Evolutionary conservation across 257 asterid species (phyloP).

Genomic region (Agastache rugosa): DNA sequence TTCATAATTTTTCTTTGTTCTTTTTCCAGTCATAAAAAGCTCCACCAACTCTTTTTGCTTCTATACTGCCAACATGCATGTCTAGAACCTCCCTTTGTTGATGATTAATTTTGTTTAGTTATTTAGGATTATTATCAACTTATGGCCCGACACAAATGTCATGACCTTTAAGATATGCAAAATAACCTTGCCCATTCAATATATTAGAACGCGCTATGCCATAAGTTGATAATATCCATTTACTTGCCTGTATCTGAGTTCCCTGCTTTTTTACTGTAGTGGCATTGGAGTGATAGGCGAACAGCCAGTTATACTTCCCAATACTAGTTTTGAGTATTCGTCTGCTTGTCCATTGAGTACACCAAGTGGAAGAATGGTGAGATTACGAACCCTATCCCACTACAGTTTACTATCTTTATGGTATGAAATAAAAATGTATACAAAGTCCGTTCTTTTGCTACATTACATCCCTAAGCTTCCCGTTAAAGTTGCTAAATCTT

Average conservation of each 20-base stretch:
- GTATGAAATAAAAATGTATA: neutral
- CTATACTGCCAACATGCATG: neutral
- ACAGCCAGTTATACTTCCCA: constrained; percentile 93
- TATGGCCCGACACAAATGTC: neutral
- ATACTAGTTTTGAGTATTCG: constrained; percentile 80
- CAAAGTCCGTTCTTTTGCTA: neutral
- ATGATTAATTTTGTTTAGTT: neutral
- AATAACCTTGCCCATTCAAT: neutral
- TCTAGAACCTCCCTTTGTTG: too few species aligned
- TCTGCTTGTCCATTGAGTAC: constrained; percentile 92
- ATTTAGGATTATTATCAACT: neutral
- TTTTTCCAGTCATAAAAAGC: neutral
- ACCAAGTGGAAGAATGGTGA: constrained; percentile 86
- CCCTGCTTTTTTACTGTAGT: constrained; percentile 42
- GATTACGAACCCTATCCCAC: constrained; percentile 16
- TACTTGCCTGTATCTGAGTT: neutral
- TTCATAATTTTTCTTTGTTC: neutral
- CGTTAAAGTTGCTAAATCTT: neutral
- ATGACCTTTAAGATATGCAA: neutral
- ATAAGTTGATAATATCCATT: neutral
- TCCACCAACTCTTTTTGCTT: constrained; percentile 6
- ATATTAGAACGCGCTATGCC: neutral
- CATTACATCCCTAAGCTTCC: neutral
- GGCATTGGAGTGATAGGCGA: constrained; percentile 90
- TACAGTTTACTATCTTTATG: neutral